Base-by-base conservation (phyloP, 2,329 filamentous ascomycete species). In the Trichoderma endophyticum region DNA sequence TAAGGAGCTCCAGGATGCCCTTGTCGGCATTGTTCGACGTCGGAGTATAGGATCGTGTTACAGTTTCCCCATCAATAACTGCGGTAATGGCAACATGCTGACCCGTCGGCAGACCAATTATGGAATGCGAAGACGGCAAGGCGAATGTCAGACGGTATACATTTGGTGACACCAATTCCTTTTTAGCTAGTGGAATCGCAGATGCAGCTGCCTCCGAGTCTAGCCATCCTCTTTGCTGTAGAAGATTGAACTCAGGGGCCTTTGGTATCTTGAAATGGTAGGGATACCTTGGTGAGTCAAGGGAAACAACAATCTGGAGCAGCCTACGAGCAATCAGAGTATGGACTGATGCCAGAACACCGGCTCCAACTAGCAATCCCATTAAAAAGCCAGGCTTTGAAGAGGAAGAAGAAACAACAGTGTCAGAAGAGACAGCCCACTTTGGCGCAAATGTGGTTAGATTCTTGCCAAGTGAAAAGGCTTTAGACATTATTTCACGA, bases 31-130 rank as follows among this genome's bases (percentile, higher is more conserved):
- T 51, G 15, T 67, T 51, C 30, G 64, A 67, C 7, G 97, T 97
- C 0, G 95, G 95, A 0, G 95, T 98, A 82, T 98, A 98, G 5
- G 93, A 90, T 26, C 95, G 89, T 76, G 97, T 94, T 11, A 66
- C 18, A 48, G 43, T 15, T 21, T 56, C 51, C 2, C 43, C 43
- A 1, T 48, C 43, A 6, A 48, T 21, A 11, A 48, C 43, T 11
- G 43, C 8, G 2, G 43, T 21, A 21, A 21, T 21, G 7, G 43
- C 43, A 21, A 48, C 18, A 11, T 48, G 43, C 8, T 48, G 43
- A 2, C 43, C 43, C 18, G 43, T 48, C 5, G 43, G 43, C 43
- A 48, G 21, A 48, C 43, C 43, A 11, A 48, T 18, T n/a, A 48
- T 48, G 3, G 18, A 8, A 48, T 48, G 43, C 3, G 43, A 48